Evolutionary conservation across 192 early-diverging fungal genomes (phyloP), one percentile per base, ranked within the genome.

Genomic region (Diversispora epigaea): DNA sequence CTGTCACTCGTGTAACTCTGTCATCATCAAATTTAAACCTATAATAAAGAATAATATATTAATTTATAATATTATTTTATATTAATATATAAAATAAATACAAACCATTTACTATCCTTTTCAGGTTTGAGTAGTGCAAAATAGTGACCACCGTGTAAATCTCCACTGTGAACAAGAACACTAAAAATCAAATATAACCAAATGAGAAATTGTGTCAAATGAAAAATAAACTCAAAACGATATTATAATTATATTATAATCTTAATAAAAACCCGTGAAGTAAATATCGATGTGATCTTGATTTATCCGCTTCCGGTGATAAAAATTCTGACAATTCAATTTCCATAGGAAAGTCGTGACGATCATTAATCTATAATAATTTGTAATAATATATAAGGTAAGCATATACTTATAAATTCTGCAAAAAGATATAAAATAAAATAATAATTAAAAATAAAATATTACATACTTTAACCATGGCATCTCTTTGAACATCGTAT

Each of bases 91-190:
- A 72, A 45, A 3, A 22, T 14, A 7, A 25, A 15, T 10, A 44
- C 70, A 60, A 46, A 85, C 95, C 95, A 97, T 55, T 88, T 88
- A 40, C 90, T 90, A 39, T 92, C 86, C 54, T 86, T 85, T 55
- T 86, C 85, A 11, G 97, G 95, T 21, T 91, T 89, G 25, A 99
- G 74, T 75, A 99, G 84, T 6, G 94, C 94, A 84, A 91, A 95
- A 78, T 98, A 99, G 81, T 99, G 96, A 4, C 95, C 96, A 47
- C 93, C 94, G 77, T 93, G 88, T 55, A 96, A 74, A 78, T 96
- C 94, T 60, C 97, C 96, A 75, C 91, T 93, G 77, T 99, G 97
- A 17, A 98, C 96, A 65, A 99, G 84, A 0, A 99, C 97, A 65
- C 93, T 91, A 75, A 21, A 77, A 14, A 7, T 22, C 25, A 32